These are phyloP conservation scores for Coemansia sp. DNA, from an alignment of 192 early-diverging fungal species.

Conservation along the genomic window DNA sequence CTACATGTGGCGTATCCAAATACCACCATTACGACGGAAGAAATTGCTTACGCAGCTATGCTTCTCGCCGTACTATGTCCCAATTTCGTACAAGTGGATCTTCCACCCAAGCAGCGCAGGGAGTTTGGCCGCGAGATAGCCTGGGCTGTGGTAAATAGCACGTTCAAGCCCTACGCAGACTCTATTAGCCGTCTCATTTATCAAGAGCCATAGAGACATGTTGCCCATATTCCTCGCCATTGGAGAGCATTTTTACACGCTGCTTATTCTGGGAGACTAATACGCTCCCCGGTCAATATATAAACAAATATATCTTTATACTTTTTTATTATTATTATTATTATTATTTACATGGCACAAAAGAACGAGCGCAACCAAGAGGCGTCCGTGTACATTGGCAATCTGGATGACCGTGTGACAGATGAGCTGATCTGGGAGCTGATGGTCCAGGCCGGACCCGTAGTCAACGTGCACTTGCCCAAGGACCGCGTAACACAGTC, in stretches of 20 bases:
- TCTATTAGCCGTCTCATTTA: not conserved
- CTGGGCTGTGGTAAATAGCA: not conserved
- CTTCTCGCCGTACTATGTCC: not conserved
- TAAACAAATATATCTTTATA: not conserved
- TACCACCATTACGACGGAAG: not conserved
- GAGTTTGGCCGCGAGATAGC: slow-evolving; percentile 6
- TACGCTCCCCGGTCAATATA: not conserved
- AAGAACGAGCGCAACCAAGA: slow-evolving; percentile 93
- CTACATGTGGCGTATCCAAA: not conserved
- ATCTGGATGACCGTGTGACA: slow-evolving; percentile 91
- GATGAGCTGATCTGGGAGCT: slow-evolving; percentile 97
- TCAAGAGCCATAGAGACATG: not conserved
- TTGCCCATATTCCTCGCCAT: not conserved
- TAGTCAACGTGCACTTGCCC: slow-evolving; percentile 93
- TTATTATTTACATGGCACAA: slow-evolving; percentile 50
- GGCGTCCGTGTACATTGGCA: slow-evolving; percentile 96
- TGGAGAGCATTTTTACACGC: not conserved
- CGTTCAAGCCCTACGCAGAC: slow-evolving; percentile 7
- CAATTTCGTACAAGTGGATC: not conserved
- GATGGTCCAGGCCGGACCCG: slow-evolving; percentile 97
- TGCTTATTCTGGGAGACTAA: not conserved
- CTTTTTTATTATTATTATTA: too few species aligned
- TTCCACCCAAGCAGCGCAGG: not conserved
- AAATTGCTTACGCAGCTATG: not conserved
- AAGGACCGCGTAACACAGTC: slow-evolving; percentile 95